phyloP scores from a whole-genome alignment of 306 rosid species.

The Sicyos baderoa region DNA sequence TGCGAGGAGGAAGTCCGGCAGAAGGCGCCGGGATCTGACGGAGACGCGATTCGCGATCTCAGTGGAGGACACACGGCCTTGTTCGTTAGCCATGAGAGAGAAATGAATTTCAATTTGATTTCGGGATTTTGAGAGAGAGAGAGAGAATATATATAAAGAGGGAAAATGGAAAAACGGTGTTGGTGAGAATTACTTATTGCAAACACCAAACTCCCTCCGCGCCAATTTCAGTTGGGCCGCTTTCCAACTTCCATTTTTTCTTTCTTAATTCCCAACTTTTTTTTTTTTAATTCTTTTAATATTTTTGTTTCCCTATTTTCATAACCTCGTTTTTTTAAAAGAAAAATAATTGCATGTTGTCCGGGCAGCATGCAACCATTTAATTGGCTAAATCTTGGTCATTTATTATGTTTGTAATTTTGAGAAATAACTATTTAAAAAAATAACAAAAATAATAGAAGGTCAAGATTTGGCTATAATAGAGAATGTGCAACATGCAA shows the following conservation, averaged over 20 bases:
- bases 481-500: too few species aligned
- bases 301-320: too few species aligned
- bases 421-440: too few species aligned
- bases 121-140: neutral
- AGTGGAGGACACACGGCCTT: conserved; percentile 64
- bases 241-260: conserved; percentile 47
- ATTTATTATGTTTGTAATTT: too few species aligned
- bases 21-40: conserved; percentile 60
- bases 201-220: conserved; percentile 35
- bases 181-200: conserved; percentile 59
- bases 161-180: conserved; percentile 17
- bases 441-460: too few species aligned
- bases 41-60: conserved; percentile 94
- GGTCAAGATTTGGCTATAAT: too few species aligned
- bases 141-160: neutral
- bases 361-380: too few species aligned
- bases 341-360: too few species aligned
- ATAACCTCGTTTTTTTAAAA: too few species aligned
- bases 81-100: conserved; percentile 51
- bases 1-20: conserved; percentile 84
- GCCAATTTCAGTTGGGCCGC: conserved; percentile 49
- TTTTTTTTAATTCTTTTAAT: too few species aligned
- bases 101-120: neutral
- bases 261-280: conserved; percentile 31
- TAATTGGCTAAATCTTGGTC: too few species aligned